A percentile compares a stretch with the other conserved stretches of the same genome.
Evolutionary conservation across 805 yeast genomes (phyloP).

Genomic region (Diddensiella transvaalensis): DNA sequence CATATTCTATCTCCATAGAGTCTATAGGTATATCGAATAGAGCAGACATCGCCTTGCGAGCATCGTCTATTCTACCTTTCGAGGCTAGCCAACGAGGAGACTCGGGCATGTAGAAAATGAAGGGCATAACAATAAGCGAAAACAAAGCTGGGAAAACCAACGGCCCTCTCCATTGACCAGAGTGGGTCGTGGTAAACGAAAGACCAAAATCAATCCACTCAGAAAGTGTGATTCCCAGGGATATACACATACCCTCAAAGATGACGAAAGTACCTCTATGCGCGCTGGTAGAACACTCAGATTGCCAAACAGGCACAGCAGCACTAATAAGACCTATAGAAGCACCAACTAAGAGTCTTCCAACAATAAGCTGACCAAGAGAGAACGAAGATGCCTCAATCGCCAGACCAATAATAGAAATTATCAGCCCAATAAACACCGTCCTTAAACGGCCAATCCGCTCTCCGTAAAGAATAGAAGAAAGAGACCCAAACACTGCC

Average conservation of each 20-base stretch:
- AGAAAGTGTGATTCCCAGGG: conserved; percentile 42
- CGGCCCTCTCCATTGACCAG: conserved; percentile 63
- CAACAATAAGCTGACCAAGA: conserved; percentile 16
- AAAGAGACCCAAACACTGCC: conserved; percentile 62
- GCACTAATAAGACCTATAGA: conserved; percentile 13
- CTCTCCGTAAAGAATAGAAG: conserved; percentile 55
- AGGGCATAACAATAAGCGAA: conserved; percentile 39
- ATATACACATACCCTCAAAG: conserved; percentile 55
- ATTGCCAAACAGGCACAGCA: conserved; percentile 26
- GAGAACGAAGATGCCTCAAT: conserved; percentile 53
- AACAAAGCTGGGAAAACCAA: conserved; percentile 52
- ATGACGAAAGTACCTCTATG: conserved; percentile 70
- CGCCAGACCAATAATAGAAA: conserved; percentile 34
- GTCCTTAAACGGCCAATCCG: conserved; percentile 45
- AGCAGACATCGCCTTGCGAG: conserved; percentile 18
- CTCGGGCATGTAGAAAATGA: conserved; percentile 47
- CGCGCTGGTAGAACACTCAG: conserved; percentile 71
- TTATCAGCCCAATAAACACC: conserved; percentile 4
- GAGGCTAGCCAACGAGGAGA: conserved; percentile 45
- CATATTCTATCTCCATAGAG: conserved; percentile 3
- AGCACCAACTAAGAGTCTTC: conserved; percentile 5
- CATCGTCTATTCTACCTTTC: conserved; percentile 28
- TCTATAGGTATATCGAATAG: conserved; percentile 13
- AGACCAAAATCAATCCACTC: conserved; percentile 46
- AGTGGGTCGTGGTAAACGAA: conserved; percentile 29